These are phyloP conservation scores for Diaporthe humulicola DNA, from an alignment of 2,329 filamentous ascomycete genomes.

Conservation along the genomic window DNA sequence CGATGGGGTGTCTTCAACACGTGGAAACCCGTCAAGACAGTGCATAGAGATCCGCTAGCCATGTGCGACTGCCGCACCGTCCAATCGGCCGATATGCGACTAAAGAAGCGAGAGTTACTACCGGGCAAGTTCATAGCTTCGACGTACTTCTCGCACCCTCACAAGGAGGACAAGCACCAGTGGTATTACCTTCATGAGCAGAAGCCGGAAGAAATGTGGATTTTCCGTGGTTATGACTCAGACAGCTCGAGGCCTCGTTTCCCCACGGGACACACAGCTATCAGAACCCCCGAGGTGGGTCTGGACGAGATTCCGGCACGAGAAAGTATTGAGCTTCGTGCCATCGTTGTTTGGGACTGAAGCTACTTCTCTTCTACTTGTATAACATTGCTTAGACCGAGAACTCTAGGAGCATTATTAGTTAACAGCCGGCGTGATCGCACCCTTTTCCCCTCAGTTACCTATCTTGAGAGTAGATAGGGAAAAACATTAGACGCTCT, in stretches of 20 bases:
- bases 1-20: constrained; percentile 12
- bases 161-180: constrained; percentile 12
- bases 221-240: constrained; percentile 4
- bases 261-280: neutral
- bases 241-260: neutral
- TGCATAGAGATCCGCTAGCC: neutral
- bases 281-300: neutral
- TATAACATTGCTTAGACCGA: neutral
- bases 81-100: neutral
- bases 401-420: neutral
- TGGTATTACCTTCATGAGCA: constrained; percentile 9
- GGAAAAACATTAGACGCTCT: neutral
- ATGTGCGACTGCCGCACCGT: neutral
- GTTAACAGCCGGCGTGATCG: neutral
- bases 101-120: neutral
- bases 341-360: constrained; percentile 10
- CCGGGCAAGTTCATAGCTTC: neutral
- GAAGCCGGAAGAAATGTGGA: constrained; percentile 4
- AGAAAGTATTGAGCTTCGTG: constrained; percentile 1
- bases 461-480: neutral
- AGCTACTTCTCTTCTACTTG: neutral
- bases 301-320: neutral
- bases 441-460: neutral
- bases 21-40: constrained; percentile 18
- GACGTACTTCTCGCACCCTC: constrained; percentile 13